Percentiles rank a stretch among this genome's conserved stretches.
These are phyloP conservation scores for Zarea fungicola DNA, from an alignment of 2,329 filamentous ascomycete species.

Conservation along the genomic window DNA sequence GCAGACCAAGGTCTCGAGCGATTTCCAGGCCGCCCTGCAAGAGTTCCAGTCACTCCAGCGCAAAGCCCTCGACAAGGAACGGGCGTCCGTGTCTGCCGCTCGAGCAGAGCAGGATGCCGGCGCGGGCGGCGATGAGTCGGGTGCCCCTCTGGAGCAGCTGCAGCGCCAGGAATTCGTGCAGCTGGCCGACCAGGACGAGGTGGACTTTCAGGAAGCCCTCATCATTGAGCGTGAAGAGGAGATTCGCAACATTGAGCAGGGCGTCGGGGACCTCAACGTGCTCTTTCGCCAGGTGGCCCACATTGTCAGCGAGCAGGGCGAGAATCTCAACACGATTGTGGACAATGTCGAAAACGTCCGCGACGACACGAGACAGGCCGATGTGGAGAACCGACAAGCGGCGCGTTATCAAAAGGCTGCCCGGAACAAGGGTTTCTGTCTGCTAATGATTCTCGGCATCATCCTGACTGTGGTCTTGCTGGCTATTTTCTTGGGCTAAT, in stretches of 20 bases:
- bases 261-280: slow-evolving; percentile 91
- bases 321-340: slow-evolving; percentile 78
- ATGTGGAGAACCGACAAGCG: slow-evolving; percentile 78
- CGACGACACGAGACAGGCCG: slow-evolving; percentile 77
- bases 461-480: slow-evolving; percentile 86
- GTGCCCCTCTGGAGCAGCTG: slow-evolving; percentile 39
- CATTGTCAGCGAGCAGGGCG: slow-evolving; percentile 91
- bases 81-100: slow-evolving; percentile 76
- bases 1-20: slow-evolving; percentile 87
- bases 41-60: slow-evolving; percentile 94
- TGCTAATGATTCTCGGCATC: slow-evolving; percentile 81
- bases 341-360: slow-evolving; percentile 82
- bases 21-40: slow-evolving; percentile 81
- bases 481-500: slow-evolving; percentile 71
- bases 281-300: slow-evolving; percentile 97
- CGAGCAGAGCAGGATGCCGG: slow-evolving; percentile 70
- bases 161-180: slow-evolving; percentile 70
- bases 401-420: slow-evolving; percentile 93
- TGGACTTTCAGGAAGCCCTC: slow-evolving; percentile 93
- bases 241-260: slow-evolving; percentile 96
- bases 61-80: slow-evolving; percentile 85
- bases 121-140: slow-evolving; percentile 30
- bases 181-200: slow-evolving; percentile 85
- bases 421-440: slow-evolving; percentile 87
- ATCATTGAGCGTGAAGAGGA: slow-evolving; percentile 96